A percentile compares a stretch with the other conserved stretches of the same genome.
Evolutionary conservation across 1,284 basidiomycete genomes (phyloP).

Genomic region (Ganoderma multipileum): DNA sequence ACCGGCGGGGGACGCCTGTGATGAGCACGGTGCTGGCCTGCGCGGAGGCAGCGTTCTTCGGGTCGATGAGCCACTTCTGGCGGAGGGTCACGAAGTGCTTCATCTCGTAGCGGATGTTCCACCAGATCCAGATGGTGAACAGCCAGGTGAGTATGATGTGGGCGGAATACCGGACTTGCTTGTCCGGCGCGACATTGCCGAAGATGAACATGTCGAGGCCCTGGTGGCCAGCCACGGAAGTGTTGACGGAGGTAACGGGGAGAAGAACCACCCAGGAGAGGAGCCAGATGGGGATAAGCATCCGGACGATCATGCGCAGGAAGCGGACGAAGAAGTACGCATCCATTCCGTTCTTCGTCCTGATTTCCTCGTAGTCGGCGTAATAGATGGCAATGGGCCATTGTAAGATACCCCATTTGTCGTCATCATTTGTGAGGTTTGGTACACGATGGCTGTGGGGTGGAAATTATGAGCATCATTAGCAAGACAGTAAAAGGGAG

Average conservation of each 20-base stretch:
- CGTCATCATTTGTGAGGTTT: slow-evolving; percentile 45
- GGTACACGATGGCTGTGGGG: slow-evolving; percentile 58
- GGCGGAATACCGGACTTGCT: slow-evolving; percentile 71
- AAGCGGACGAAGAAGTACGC: slow-evolving; percentile 95
- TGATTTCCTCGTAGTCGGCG: slow-evolving; percentile 67
- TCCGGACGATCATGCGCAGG: slow-evolving; percentile 80
- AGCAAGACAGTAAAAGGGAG: neutral
- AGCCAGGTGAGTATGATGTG: slow-evolving; percentile 78
- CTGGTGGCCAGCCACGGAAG: slow-evolving; percentile 50
- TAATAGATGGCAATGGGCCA: slow-evolving; percentile 69
- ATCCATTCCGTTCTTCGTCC: slow-evolving; percentile 86
- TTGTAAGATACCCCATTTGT: slow-evolving; percentile 44
- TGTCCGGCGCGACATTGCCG: slow-evolving; percentile 71
- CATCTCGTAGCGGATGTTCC: slow-evolving; percentile 85
- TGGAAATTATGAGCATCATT: neutral
- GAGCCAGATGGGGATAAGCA: slow-evolving; percentile 86
- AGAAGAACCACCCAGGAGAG: slow-evolving; percentile 76
- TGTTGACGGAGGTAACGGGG: slow-evolving; percentile 70
- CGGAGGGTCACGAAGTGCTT: slow-evolving; percentile 81
- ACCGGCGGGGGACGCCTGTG: slow-evolving; percentile 86
- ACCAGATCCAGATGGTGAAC: slow-evolving; percentile 87
- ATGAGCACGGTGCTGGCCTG: slow-evolving; percentile 91
- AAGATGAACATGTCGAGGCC: slow-evolving; percentile 84
- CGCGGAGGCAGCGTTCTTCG: slow-evolving; percentile 72
- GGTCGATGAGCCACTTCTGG: slow-evolving; percentile 84